Evolutionary conservation across 768 basidiomycete genomes (phyloP).

Genomic region (Trametes punicea): DNA sequence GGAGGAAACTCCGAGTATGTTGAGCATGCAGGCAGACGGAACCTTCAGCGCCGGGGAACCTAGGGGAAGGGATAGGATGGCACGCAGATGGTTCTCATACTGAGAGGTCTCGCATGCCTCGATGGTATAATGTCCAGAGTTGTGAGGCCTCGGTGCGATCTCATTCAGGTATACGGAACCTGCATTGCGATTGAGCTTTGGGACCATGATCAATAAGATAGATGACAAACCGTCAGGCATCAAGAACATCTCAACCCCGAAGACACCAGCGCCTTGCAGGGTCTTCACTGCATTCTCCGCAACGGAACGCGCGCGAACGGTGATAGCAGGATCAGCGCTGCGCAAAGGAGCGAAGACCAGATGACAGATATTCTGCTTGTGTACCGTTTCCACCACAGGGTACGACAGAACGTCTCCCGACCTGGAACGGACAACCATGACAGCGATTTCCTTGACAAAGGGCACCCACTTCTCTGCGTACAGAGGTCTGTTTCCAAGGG

Average conservation of each 20-base stretch:
- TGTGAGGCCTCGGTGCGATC: slow-evolving; percentile 97
- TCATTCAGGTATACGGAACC: slow-evolving; percentile 87
- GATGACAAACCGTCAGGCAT: slow-evolving; percentile 88
- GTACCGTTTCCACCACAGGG: slow-evolving; percentile 91
- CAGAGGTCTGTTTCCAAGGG: slow-evolving; percentile 66
- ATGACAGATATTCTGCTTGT: slow-evolving; percentile 91
- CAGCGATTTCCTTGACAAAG: slow-evolving; percentile 87
- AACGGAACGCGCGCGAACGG: slow-evolving; percentile 57
- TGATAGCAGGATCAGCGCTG: slow-evolving; percentile 49
- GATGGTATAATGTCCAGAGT: slow-evolving; percentile 98
- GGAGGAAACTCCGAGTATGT: slow-evolving; percentile 83
- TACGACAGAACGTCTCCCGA: slow-evolving; percentile 77
- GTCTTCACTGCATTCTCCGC: slow-evolving; percentile 80
- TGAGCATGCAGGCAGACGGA: slow-evolving; percentile 88
- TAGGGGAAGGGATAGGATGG: slow-evolving; percentile 85
- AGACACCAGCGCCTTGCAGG: slow-evolving; percentile 87
- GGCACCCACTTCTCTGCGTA: slow-evolving; percentile 95
- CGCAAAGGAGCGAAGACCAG: slow-evolving; percentile 89
- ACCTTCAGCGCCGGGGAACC: slow-evolving; percentile 88
- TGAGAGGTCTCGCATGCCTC: slow-evolving; percentile 97
- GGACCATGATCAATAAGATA: too few species aligned
- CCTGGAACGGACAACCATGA: slow-evolving; percentile 89
- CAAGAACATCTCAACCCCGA: slow-evolving; percentile 98
- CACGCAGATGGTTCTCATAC: slow-evolving; percentile 95
- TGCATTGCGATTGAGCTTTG: slow-evolving; percentile 30